Base-by-base conservation (phyloP, 306 rosid species). In the Trifolium dubium region DNA sequence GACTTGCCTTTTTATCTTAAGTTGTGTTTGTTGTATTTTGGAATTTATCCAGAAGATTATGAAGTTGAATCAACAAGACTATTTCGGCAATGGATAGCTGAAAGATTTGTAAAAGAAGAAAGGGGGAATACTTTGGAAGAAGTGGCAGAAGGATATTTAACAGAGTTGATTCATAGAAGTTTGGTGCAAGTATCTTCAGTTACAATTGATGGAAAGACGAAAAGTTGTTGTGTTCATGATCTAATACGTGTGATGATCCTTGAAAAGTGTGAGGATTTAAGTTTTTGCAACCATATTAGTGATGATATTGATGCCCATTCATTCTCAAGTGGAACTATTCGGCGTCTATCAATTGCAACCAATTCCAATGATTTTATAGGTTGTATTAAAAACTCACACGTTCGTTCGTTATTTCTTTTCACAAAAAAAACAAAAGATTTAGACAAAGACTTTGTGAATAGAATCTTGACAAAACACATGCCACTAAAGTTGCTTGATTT, bases 21-120 rank as follows among this genome's bases (percentile, higher is more conserved):
- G 70, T 0, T 28, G n/a, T 66, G 79, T 2, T 54, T 75, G 2
- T 6, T 66, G 67, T 66, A 75, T 66, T 75, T 75, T 55, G 79
- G 79, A 41, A 4, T 75, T 4, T 76, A 40, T 31, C 80, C 67
- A 0, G 37, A 75, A 55, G 67, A 40, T 6, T 41, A 15, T n/a
- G 0, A 1, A 11, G 18, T 76, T 13, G 2, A 13, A 2, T 67
- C 50, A 3, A 8, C 1, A 9, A 67, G 13, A 41, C 0, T 76
- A 1, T 43, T 29, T 67, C 4, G 4, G 0, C 68, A 55, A 0
- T 76, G 74, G 80, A 18, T 67, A 76, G 68, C 80, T 10, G 68
- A 76, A 58, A 74, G 80, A 29, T 76, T 76, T 76, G 66, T 76
- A 2, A 67, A 54, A 14, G 3, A 3, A 11, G 47, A 53, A 40